Conservation (phyloP, 371 early-diverging fungal genomes). For the Mortierella sp. region DNA sequence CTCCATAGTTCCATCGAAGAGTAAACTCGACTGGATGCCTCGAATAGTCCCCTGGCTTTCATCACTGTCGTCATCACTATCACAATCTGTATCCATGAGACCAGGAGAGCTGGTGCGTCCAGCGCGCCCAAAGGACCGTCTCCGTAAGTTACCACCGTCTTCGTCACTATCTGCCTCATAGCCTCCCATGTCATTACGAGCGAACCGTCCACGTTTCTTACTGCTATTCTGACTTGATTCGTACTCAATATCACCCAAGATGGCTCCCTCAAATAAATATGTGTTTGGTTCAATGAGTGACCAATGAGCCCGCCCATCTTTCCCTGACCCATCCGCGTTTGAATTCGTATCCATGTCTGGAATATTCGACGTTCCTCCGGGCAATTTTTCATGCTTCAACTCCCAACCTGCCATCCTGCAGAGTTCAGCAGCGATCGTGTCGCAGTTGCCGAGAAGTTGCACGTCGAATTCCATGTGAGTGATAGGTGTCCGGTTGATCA, state of each 20-base stretch:
- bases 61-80: conserved; percentile 11
- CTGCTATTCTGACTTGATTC: conserved; percentile 25
- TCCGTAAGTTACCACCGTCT: conserved; percentile 5
- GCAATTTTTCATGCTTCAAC: conserved; percentile 64
- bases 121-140: not conserved
- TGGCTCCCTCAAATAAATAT: conserved; percentile 58
- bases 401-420: conserved; percentile 85
- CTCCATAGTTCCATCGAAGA: not conserved
- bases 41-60: conserved; percentile 17
- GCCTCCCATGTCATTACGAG: conserved; percentile 7
- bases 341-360: conserved; percentile 39
- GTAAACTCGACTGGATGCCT: not conserved
- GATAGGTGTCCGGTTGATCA: conserved; percentile 92
- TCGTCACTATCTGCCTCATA: conserved; percentile 24
- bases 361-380: conserved; percentile 61
- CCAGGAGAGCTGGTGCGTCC: conserved; percentile 1
- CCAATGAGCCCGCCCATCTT: conserved; percentile 36
- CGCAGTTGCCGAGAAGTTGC: conserved; percentile 90
- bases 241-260: conserved; percentile 52
- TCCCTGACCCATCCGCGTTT: conserved; percentile 41
- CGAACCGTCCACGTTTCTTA: conserved; percentile 12
- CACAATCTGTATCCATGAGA: conserved; percentile 10
- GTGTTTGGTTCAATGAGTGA: conserved; percentile 53
- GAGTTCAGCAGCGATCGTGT: conserved; percentile 86
- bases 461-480: conserved; percentile 90